phyloP scores from a whole-genome alignment of 768 basidiomycete genomes.

The Rhizopogon rudus region DNA sequence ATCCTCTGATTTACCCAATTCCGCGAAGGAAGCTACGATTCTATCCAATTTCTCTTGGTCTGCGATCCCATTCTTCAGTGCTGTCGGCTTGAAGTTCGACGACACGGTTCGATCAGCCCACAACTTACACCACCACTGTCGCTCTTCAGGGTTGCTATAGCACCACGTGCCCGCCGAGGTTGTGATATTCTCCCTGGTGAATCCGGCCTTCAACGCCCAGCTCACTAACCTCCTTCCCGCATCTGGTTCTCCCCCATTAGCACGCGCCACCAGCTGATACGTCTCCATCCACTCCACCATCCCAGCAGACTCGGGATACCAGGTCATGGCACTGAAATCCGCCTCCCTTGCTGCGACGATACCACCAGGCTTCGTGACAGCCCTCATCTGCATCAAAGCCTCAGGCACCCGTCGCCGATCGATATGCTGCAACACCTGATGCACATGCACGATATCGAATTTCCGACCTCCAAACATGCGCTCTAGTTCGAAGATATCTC shows the following conservation, averaged over 20 bases:
- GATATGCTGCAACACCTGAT: slow-evolving; percentile 48
- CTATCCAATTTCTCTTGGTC: slow-evolving; percentile 17
- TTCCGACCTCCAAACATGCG: slow-evolving; percentile 28
- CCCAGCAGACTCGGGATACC: slow-evolving; percentile 31
- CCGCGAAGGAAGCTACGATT: slow-evolving; percentile 19
- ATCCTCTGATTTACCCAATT: slow-evolving; percentile 27
- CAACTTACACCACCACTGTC: slow-evolving; percentile 32
- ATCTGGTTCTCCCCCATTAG: slow-evolving; percentile 34
- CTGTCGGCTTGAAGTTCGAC: slow-evolving; percentile 29
- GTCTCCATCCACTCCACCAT: slow-evolving; percentile 22
- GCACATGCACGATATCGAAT: slow-evolving; percentile 47
- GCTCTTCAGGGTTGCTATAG: slow-evolving; percentile 31
- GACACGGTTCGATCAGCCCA: slow-evolving; percentile 34
- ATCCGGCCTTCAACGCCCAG: slow-evolving; percentile 36
- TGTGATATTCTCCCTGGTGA: slow-evolving; percentile 21
- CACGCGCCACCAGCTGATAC: slow-evolving; percentile 16
- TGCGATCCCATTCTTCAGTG: slow-evolving; percentile 21
- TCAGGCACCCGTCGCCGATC: slow-evolving; percentile 27
- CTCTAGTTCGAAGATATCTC: slow-evolving; percentile 32
- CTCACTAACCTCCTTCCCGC: slow-evolving; percentile 32
- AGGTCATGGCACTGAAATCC: slow-evolving; percentile 29
- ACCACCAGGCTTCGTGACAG: slow-evolving; percentile 42
- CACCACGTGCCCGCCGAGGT: slow-evolving; percentile 31
- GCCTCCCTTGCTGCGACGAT: slow-evolving; percentile 41
- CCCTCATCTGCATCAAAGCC: slow-evolving; percentile 41